These are phyloP conservation scores for Mallotus japonicus DNA, from an alignment of 441 rosid genomes.

Conservation along the genomic window DNA sequence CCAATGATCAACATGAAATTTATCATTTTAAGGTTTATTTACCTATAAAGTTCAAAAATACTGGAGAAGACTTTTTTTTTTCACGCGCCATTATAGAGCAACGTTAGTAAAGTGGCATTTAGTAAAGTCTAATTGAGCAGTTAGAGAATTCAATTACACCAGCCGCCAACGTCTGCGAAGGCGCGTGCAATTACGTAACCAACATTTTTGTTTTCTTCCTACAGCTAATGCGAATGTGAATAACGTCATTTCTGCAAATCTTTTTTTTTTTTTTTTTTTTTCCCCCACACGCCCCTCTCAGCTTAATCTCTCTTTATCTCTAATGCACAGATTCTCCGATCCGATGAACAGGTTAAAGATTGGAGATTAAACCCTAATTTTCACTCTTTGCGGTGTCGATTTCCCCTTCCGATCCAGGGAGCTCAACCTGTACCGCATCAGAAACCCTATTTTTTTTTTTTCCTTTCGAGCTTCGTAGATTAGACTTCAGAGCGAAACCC, in stretches of 20 bases:
- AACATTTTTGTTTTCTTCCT: neutral
- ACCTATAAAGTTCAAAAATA: too few species aligned
- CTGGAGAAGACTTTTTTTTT: too few species aligned
- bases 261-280: neutral
- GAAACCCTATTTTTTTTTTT: conserved; percentile 38
- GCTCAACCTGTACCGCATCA: conserved; percentile 14
- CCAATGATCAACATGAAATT: neutral
- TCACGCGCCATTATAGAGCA: neutral
- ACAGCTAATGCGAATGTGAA: neutral
- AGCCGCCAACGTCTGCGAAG: neutral
- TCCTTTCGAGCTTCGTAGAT: conserved; percentile 25
- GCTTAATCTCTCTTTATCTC: conserved; percentile 14
- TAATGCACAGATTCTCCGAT: conserved; percentile 24
- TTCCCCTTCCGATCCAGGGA: conserved; percentile 26
- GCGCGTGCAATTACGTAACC: conserved; percentile 12
- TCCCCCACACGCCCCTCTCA: neutral
- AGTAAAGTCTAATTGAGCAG: too few species aligned
- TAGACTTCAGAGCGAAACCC: conserved; percentile 32
- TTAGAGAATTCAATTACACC: too few species aligned
- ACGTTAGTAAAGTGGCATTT: neutral
- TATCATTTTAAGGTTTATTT: neutral
- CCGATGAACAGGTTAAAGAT: conserved; percentile 14
- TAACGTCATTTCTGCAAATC: conserved; percentile 14
- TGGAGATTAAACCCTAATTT: conserved; percentile 38
- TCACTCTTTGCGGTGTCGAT: neutral